These are phyloP conservation scores for Ricinus communis DNA, from an alignment of 345 rosid genomes.

Conservation along the genomic window DNA sequence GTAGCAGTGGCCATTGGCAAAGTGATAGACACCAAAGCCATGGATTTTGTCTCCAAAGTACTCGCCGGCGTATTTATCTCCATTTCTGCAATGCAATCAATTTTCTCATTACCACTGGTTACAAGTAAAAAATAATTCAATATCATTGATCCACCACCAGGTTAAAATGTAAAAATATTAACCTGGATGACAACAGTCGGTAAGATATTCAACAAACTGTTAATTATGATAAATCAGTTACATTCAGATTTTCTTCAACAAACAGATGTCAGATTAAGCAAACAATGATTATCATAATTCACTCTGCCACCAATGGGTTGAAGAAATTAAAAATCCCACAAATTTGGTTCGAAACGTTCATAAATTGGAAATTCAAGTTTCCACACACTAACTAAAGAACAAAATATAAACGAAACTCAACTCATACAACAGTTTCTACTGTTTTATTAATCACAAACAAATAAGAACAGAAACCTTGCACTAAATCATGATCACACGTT, in stretches of 20 bases:
- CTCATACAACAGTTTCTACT: not conserved
- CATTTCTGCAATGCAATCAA: conserved; percentile 58
- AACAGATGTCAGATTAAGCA: not conserved
- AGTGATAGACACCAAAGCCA: conserved; percentile 88
- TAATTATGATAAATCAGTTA: not conserved
- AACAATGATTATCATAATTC: not conserved
- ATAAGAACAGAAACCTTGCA: not conserved
- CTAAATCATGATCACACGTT: not conserved
- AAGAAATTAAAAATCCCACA: not conserved
- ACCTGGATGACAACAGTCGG: not conserved
- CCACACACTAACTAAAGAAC: not conserved
- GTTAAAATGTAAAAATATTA: not conserved
- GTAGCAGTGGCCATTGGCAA: conserved; percentile 83
- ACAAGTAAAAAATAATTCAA: not conserved
- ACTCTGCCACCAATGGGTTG: not conserved
- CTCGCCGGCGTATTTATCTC: conserved; percentile 90
- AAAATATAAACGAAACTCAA: too few relatives aligned
- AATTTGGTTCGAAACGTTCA: not conserved
- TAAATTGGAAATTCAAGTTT: not conserved
- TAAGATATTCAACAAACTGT: not conserved
- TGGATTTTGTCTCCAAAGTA: conserved; percentile 92
- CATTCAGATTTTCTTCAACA: not conserved
- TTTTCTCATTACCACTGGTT: conserved; percentile 1
- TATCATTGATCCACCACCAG: not conserved
- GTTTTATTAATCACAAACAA: not conserved